Evolutionary conservation across 139 green algal species (phyloP), one percentile per base, ranked within the genome.

Genomic region (Chlorella sp.): DNA sequence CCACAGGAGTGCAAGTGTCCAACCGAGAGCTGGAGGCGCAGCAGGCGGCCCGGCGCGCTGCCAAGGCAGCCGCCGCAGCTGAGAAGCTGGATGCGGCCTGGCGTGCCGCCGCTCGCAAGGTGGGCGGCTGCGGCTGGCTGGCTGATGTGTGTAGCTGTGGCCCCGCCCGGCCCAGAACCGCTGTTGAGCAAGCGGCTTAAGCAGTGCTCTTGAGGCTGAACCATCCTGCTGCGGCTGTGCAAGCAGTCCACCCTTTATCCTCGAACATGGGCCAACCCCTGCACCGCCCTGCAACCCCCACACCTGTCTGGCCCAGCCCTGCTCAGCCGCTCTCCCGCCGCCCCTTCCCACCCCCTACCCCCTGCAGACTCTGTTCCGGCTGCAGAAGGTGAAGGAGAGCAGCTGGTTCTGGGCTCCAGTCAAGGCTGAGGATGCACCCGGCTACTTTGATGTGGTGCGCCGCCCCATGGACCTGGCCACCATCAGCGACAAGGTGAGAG

Each of bases 381-480:
- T 85, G 30, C 80, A 79, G 34, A 65, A 65, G 80, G 38, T 67
- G 44, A 55, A 38, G 30, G 30, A 56, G n/a, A 68, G 44, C 30
- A 38, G 57, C 75, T 71, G 57, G 56, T 82, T 82, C 75, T 82
- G 44, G 80, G 18, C 68, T 18, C 85, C 86, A 11, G 88, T 92
- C 38, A 64, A 28, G n/a, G 68, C 47, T 28, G 36, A 79, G 41
- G 74, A 87, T 20, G 90, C 75, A 17, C 90, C 90, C 15, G 88
- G 70, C 25, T 93, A 93, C 64, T 21, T 28, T n/a, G 30, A 80
- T 4, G 78, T 91, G 3, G 79, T 94, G n/a, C 32, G 30, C 2
- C 88, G 75, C 4, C 90, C 91, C 81, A 94, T 94, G 91, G 87
- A 94, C 78, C 84, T 94, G 56, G 72, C 68, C 57, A 93, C 84